phyloP scores from a whole-genome alignment of 169 alveolate species.

The Eimeria nieschulzi region DNA sequence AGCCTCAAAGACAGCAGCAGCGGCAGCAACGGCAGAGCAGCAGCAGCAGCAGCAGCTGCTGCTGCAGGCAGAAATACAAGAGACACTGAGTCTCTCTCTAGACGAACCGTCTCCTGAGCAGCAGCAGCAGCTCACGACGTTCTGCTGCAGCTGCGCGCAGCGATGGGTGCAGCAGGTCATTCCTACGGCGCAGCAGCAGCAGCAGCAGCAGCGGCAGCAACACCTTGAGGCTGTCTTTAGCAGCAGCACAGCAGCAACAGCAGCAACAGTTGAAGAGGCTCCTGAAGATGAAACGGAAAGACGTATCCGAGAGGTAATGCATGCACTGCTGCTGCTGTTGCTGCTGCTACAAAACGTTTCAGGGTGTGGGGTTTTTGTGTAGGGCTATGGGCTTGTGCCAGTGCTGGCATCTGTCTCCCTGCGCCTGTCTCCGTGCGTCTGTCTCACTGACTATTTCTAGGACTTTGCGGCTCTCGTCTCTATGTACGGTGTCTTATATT shows the following conservation, averaged over 20 bases:
- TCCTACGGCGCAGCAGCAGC: slow-evolving; percentile 31
- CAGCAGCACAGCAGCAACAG: slow-evolving; percentile 39
- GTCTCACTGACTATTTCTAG: not conserved
- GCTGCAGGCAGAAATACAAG: not conserved
- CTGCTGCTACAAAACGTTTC: not conserved
- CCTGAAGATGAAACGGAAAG: slow-evolving; percentile 22
- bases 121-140: slow-evolving; percentile 37
- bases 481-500: not conserved
- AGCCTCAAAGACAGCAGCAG: not conserved
- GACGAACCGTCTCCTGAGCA: not conserved
- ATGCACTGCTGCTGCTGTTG: not conserved
- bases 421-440: not conserved
- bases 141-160: slow-evolving; percentile 40
- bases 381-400: no score
- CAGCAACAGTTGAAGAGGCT: not conserved
- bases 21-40: not conserved
- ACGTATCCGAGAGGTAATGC: slow-evolving; percentile 24
- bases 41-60: slow-evolving; percentile 40
- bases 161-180: slow-evolving; percentile 16
- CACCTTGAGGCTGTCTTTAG: not conserved
- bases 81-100: slow-evolving; percentile 27
- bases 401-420: no score
- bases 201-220: slow-evolving; percentile 54
- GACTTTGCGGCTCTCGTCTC: not conserved
- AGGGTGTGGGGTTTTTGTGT: not conserved